Evolutionary conservation across 176 grass and related monocot species (phyloP).

Genomic region (Oryza glaberrima): DNA sequence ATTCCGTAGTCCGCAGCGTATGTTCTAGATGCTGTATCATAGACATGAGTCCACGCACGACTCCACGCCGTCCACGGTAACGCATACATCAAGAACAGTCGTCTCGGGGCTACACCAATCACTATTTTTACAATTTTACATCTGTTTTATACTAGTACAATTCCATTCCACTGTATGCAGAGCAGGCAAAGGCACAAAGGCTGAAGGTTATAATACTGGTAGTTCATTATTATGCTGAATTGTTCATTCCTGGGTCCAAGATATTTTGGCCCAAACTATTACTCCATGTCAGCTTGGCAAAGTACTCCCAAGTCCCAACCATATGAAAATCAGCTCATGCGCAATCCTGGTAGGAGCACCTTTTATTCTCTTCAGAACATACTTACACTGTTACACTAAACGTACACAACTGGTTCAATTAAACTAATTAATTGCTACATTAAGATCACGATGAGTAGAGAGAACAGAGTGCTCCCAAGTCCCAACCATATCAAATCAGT

Average conservation of each 20-base stretch:
- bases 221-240: no score
- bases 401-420: neutral
- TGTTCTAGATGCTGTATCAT: neutral
- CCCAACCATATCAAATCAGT: neutral
- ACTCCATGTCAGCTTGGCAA: neutral
- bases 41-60: neutral
- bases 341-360: neutral
- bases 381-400: neutral
- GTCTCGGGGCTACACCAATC: neutral
- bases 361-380: no score
- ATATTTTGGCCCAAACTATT: neutral
- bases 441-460: neutral
- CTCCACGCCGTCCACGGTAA: neutral
- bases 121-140: neutral
- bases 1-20: neutral
- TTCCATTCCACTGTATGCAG: neutral
- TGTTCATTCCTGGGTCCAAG: neutral
- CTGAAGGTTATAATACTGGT: neutral
- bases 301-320: neutral
- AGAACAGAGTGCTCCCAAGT: neutral
- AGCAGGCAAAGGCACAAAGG: neutral
- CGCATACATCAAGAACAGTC: neutral
- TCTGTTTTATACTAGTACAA: neutral
- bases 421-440: neutral
- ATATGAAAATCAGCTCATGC: neutral